These are phyloP conservation scores for Chenopodium berlandieri DNA, from an alignment of 148 eudicot species.

Conservation along the genomic window DNA sequence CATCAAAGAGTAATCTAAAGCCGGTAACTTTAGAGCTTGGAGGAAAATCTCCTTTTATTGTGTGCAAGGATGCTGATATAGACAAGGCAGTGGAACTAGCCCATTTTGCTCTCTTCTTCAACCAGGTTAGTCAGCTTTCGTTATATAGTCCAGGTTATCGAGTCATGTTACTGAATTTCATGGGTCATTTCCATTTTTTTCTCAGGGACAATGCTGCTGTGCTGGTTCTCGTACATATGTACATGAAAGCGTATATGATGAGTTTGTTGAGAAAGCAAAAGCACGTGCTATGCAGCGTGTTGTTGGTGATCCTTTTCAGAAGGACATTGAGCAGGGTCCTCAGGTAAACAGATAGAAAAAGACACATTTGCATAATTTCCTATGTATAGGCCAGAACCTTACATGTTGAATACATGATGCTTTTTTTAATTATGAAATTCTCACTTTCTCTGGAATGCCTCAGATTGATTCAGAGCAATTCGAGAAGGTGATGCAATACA, in stretches of 20 bases:
- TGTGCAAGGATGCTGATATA: slow-evolving; percentile 73
- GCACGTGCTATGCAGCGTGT: slow-evolving; percentile 43
- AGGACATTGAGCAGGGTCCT: slow-evolving; percentile 70
- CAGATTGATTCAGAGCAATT: slow-evolving; percentile 61
- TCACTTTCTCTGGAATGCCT: not conserved
- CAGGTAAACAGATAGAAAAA: slow-evolving; percentile 34
- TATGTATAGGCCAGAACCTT: not conserved
- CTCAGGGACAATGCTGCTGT: slow-evolving; percentile 66
- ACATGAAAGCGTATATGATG: slow-evolving; percentile 62
- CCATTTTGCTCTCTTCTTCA: slow-evolving; percentile 67
- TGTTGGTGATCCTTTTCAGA: slow-evolving; percentile 66
- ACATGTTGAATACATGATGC: not conserved
- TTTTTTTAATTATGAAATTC: not conserved
- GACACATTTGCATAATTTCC: not conserved
- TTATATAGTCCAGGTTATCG: not conserved
- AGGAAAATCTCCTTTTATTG: slow-evolving; percentile 83
- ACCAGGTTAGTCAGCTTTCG: slow-evolving; percentile 41
- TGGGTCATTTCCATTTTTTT: not conserved
- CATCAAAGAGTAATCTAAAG: slow-evolving; percentile 75
- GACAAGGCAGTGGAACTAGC: slow-evolving; percentile 80
- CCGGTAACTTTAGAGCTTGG: slow-evolving; percentile 75
- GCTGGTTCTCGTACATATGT: slow-evolving; percentile 69
- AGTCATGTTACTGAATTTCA: not conserved
- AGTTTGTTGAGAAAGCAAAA: slow-evolving; percentile 57
- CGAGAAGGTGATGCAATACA: slow-evolving; percentile 54